Evolutionary conservation across 192 early-diverging fungal species (phyloP), one percentile per base, ranked within the genome.

Genomic region (Oehlia diaphana): DNA sequence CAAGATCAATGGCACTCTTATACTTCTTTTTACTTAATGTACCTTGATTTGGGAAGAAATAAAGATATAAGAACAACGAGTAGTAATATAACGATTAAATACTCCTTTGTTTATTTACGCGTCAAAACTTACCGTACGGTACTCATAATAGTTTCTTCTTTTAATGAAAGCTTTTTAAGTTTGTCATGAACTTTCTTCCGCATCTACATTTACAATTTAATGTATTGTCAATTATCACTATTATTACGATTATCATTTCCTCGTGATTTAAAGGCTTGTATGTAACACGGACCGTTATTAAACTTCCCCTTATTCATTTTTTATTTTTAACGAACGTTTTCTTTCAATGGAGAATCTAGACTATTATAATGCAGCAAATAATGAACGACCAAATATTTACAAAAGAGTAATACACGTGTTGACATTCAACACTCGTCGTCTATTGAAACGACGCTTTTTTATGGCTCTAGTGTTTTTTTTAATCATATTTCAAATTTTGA

Each of bases 111-210:
- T 44, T 44, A 31, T 31, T 31, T 31, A 31, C 31, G 31, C 31
- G 31, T 31, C 31, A 31, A 31, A 31, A 31, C 31, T 31, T 31
- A 31, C 31, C 31, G 97, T 96, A 58, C 95, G 94, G 84, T 96
- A 95, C 82, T 97, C 97, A 87, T 98, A 98, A 87, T 96, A 97
- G 86, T 97, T 95, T 93, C 95, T 64, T 82, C 83, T 95, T 64
- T 82, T 83, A 14, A 92, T 86, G 44, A 89, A 88, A 63, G 88
- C 86, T 37, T 31, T 37, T 37, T 37, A 37, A 37, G 35, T 37
- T 35, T 37, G 35, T 37, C 35, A 31, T 2, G 31, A 31, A 31
- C 31, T 31, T 31, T 31, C 31, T 31, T 31, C 31, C 31, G 31
- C 31, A 31, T 31, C 31, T 1, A 31, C 31, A 31, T 31, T 31